phyloP scores from a whole-genome alignment of 129 eudicot species.

The Glebionis coronaria region DNA sequence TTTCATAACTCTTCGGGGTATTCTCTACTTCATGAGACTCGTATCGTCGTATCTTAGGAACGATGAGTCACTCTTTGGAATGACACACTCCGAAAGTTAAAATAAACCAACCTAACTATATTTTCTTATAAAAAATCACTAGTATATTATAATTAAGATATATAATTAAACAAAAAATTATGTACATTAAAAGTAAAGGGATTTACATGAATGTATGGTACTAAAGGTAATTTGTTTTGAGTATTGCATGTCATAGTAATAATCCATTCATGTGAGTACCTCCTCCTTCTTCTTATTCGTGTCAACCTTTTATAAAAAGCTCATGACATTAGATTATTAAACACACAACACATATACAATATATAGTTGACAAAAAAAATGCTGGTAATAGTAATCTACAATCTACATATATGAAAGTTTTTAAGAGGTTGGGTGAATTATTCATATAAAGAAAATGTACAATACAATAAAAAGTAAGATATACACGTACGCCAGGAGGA shows the following conservation, averaged over 20 bases:
- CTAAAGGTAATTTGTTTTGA: constrained; percentile 44
- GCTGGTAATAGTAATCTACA: too few relatives aligned
- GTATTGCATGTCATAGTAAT: constrained; percentile 53
- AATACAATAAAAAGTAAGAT: too few relatives aligned
- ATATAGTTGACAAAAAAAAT: not conserved
- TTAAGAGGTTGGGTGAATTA: too few relatives aligned
- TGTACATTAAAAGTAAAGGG: not conserved
- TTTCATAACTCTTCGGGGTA: not conserved
- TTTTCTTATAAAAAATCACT: not conserved
- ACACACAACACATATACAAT: not conserved
- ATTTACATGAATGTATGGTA: constrained; percentile 35
- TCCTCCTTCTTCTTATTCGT: constrained; percentile 40
- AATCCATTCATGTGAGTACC: constrained; percentile 24
- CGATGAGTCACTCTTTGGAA: constrained; percentile 23
- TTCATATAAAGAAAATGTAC: too few relatives aligned
- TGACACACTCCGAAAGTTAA: constrained; percentile 21
- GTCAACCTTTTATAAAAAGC: constrained; percentile 33
- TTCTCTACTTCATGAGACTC: constrained; percentile 20
- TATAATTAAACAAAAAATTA: too few relatives aligned
- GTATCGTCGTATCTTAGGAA: too few relatives aligned
- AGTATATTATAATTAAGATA: not conserved
- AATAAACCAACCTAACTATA: too few relatives aligned
- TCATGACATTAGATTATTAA: not conserved
- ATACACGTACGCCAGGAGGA: constrained; percentile 36
- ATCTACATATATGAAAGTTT: not conserved